Percentiles rank a stretch among this genome's conserved stretches.
Conservation (phyloP, 1,284 basidiomycete species). For the Xerocomus amazonicus region DNA sequence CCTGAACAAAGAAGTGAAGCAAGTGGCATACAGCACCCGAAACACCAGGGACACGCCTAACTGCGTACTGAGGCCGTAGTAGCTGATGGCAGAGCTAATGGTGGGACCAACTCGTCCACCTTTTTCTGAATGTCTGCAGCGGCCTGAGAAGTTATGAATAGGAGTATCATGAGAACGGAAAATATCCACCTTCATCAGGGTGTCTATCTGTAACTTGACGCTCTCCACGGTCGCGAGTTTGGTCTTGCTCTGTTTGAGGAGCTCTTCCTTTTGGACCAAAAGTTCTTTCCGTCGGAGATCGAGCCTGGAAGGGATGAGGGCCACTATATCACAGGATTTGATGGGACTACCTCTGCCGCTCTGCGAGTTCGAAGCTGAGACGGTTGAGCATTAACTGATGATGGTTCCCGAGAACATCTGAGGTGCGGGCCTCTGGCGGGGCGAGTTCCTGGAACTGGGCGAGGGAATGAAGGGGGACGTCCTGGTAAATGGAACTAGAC, state of each 20-base stretch:
- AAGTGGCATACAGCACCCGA: neutral
- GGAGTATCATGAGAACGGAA: conserved; percentile 7
- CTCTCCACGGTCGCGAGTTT: conserved; percentile 66
- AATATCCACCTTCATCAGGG: conserved; percentile 59
- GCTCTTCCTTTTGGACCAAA: conserved; percentile 61
- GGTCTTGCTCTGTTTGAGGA: conserved; percentile 67
- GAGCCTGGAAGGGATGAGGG: conserved; percentile 42
- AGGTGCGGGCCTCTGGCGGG: conserved; percentile 59
- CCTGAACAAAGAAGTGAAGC: neutral
- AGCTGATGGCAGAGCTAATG: conserved; percentile 32
- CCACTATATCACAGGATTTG: neutral
- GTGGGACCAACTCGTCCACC: conserved; percentile 62
- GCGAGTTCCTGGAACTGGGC: conserved; percentile 65
- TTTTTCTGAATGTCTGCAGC: conserved; percentile 70
- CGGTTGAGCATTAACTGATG: conserved; percentile 81
- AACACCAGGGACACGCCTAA: conserved; percentile 9
- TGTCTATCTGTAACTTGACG: conserved; percentile 70
- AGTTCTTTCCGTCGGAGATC: conserved; percentile 66
- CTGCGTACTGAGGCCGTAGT: conserved; percentile 22
- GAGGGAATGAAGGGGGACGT: conserved; percentile 64
- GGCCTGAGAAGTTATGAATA: conserved; percentile 40
- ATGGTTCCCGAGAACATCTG: conserved; percentile 57
- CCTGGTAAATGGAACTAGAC: conserved; percentile 75
- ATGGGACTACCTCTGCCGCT: conserved; percentile 64
- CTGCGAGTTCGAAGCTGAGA: conserved; percentile 74